These are phyloP conservation scores for Sporothrix brasiliensis DNA, from an alignment of 2,329 filamentous ascomycete genomes.

Conservation along the genomic window DNA sequence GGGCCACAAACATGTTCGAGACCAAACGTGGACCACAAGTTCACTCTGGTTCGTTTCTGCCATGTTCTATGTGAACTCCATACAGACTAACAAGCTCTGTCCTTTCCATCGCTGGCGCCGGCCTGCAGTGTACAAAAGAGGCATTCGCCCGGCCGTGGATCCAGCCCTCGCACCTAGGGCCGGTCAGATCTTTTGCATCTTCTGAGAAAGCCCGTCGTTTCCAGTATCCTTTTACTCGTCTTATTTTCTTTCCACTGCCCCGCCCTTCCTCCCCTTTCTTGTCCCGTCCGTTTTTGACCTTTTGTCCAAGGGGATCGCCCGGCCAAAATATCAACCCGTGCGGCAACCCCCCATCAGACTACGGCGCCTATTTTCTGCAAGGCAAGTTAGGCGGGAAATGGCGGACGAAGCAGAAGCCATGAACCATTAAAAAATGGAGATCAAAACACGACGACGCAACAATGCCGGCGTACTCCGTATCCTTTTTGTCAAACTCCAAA, in stretches of 20 bases:
- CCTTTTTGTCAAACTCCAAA: no score
- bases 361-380: constrained; percentile 22
- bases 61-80: not conserved
- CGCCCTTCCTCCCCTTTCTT: not conserved
- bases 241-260: not conserved
- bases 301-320: not conserved
- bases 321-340: constrained; percentile 19
- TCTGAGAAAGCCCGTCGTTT: no score
- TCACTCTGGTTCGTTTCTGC: constrained; percentile 12
- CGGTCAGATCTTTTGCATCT: constrained; percentile 11
- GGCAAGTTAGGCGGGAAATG: constrained; percentile 17
- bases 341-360: constrained; percentile 15
- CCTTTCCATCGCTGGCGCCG: not conserved
- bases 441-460: not conserved
- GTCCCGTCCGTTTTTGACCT: not conserved
- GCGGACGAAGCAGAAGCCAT: constrained; percentile 16
- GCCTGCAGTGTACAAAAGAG: not conserved
- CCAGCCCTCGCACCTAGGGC: constrained; percentile 18
- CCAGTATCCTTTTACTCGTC: not conserved
- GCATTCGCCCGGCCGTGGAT: constrained; percentile 13
- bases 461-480: constrained; percentile 6
- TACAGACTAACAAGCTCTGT: not conserved
- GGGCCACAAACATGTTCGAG: not conserved
- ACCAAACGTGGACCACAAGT: not conserved
- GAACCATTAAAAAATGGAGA: constrained; percentile 4